Conservation (phyloP, 2,329 filamentous ascomycete genomes). For the Trichocomaceae sp. region DNA sequence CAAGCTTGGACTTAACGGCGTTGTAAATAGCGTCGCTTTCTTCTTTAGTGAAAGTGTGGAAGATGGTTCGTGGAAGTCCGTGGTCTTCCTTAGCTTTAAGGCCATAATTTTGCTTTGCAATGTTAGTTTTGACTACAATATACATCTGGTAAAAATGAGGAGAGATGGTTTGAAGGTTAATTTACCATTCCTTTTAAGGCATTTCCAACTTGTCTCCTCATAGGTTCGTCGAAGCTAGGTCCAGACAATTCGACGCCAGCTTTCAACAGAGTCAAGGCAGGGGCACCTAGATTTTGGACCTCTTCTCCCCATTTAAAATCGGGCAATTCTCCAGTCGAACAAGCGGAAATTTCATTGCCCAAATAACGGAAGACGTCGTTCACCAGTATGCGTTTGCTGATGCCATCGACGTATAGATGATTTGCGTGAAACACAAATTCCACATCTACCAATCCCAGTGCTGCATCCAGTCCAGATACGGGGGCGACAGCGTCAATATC, state of each 20-base stretch:
- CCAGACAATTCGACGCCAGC: neutral
- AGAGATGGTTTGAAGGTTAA: too few species aligned
- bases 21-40: slow-evolving; percentile 5
- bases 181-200: neutral
- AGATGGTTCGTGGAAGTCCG: slow-evolving; percentile 7
- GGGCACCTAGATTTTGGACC: slow-evolving; percentile 2
- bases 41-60: slow-evolving; percentile 6
- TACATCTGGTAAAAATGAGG: too few species aligned
- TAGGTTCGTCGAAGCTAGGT: slow-evolving; percentile 1
- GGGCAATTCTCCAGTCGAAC: neutral
- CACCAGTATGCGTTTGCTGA: slow-evolving; percentile 7
- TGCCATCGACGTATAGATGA: slow-evolving; percentile 8
- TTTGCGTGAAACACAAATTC: slow-evolving; percentile 8
- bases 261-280: slow-evolving; percentile 2
- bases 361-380: slow-evolving; percentile 5
- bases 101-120: neutral
- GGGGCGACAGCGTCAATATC: slow-evolving; percentile 4
- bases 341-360: neutral
- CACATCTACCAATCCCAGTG: neutral
- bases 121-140: too few species aligned
- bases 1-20: slow-evolving; percentile 1
- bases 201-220: neutral
- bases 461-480: neutral
- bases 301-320: slow-evolving; percentile 9
- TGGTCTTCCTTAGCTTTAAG: neutral